Conservation (phyloP, 208 protist species). For the Balamuthia mandrillaris region DNA sequence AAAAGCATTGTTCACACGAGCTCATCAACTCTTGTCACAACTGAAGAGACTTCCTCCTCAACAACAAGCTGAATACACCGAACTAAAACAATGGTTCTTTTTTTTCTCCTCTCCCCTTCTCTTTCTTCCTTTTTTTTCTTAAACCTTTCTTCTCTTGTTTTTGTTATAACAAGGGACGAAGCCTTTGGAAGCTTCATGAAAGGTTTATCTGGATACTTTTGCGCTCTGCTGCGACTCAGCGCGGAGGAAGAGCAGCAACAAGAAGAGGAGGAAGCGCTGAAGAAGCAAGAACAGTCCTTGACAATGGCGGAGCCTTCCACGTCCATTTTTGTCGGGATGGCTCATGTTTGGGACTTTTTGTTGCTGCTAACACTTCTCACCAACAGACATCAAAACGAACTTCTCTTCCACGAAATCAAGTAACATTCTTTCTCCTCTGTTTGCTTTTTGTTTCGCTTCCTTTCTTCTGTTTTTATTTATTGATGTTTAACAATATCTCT, state of each 20-base stretch:
- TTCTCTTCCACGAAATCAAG: background rate
- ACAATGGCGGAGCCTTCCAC: background rate
- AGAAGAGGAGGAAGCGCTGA: background rate
- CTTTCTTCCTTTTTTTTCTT: background rate
- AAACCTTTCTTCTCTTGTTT: background rate
- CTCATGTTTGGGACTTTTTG: constrained; percentile 18
- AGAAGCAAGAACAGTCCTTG: background rate
- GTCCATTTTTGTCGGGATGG: constrained; percentile 4
- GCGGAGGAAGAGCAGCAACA: background rate
- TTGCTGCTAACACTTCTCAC: background rate
- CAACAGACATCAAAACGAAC: background rate
- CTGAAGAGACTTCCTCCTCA: background rate
- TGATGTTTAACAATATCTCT: no score
- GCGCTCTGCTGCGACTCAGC: background rate
- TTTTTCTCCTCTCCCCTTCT: background rate
- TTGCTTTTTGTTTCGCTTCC: no score
- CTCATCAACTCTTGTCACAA: background rate
- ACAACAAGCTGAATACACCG: background rate
- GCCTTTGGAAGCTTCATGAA: constrained; percentile 14
- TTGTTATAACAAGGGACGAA: background rate
- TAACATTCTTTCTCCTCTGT: no score
- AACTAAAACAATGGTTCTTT: background rate
- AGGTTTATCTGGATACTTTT: constrained; percentile 21
- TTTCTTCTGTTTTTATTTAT: no score
- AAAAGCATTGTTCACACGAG: background rate